Evolutionary conservation across 1,284 basidiomycete genomes (phyloP).

Genomic region (Papiliotrema terrestris): DNA sequence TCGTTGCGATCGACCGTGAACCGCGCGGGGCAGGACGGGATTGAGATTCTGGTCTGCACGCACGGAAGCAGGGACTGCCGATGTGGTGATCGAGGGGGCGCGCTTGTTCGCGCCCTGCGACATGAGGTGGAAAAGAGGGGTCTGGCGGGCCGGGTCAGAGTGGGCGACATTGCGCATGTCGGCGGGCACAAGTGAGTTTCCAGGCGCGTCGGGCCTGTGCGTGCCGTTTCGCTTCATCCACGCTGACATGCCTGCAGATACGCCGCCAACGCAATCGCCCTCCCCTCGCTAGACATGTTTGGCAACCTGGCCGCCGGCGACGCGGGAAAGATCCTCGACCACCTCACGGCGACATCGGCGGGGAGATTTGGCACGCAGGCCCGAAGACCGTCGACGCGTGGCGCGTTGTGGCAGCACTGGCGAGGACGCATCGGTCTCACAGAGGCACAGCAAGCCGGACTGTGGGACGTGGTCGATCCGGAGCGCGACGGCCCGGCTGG

Average conservation of each 20-base stretch:
- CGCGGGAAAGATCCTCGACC: conserved; percentile 57
- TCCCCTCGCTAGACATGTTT: conserved; percentile 76
- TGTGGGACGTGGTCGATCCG: conserved; percentile 19
- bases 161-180: conserved; percentile 71
- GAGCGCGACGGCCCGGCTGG: background rate
- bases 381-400: no score
- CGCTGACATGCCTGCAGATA: conserved; percentile 52
- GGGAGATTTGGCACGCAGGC: no score
- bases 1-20: no score
- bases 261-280: conserved; percentile 72
- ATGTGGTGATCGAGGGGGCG: conserved; percentile 64
- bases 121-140: conserved; percentile 43
- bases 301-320: conserved; percentile 59
- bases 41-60: conserved; percentile 65
- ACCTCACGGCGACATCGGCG: no score
- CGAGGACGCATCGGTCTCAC: conserved; percentile 69
- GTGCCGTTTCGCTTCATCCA: background rate
- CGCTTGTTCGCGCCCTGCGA: conserved; percentile 40
- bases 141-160: conserved; percentile 33
- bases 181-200: conserved; percentile 73
- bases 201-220: background rate
- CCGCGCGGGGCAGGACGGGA: conserved; percentile 1
- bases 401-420: conserved; percentile 57
- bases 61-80: conserved; percentile 68
- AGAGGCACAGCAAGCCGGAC: conserved; percentile 59